Base-by-base conservation (phyloP, 179 eudicot species). In the Beta macrorhiza region DNA sequence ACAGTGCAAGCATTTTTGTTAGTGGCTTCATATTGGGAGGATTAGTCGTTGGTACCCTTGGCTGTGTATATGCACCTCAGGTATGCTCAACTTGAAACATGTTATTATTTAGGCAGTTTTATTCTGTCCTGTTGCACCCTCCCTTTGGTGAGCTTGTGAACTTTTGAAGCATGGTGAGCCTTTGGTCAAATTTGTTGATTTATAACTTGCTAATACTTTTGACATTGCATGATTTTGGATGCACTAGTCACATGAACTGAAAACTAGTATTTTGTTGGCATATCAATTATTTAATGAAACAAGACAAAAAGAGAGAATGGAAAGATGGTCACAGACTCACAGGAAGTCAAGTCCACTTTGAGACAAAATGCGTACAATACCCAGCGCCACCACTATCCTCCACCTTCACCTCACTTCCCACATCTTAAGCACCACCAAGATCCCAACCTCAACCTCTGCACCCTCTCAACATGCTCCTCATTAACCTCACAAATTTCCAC, bases 11-110 rank as follows among this genome's bases (percentile, higher is more conserved):
- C 81, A 53, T 74, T 64, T 95, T 95, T 67, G 73, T 94, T 77
- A 87, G 96, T 67, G 97, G 96, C 64, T 91, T 91, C 85, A 85
- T 93, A 52, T 79, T 95, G 83, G 98, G 97, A 84, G 98, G 98
- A 84, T 70, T 95, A 74, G 81, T 93, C 68, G 92, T 92, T 84
- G 98, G 97, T 42, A 83, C 97, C 59, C 90, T 95, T 56, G 93
- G 92, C 64, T 89, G 91, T 79, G 88, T 91, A 37, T 93, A 86
- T 82, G 98, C 98, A 68, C 98, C 97, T 82, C 93, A 93, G 97
- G 97, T 94, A 78, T 58, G 29, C 77, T 69, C 9, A 58, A 59
- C 44, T 75, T 13, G 57, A 64, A 29, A 44, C 72, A 19, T 67
- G 69, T 22, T 72, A 64, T 17, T 74, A 45, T 61, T 25, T 47